phyloP scores from a whole-genome alignment of 768 basidiomycete species.

The Naganishia vishniacii region DNA sequence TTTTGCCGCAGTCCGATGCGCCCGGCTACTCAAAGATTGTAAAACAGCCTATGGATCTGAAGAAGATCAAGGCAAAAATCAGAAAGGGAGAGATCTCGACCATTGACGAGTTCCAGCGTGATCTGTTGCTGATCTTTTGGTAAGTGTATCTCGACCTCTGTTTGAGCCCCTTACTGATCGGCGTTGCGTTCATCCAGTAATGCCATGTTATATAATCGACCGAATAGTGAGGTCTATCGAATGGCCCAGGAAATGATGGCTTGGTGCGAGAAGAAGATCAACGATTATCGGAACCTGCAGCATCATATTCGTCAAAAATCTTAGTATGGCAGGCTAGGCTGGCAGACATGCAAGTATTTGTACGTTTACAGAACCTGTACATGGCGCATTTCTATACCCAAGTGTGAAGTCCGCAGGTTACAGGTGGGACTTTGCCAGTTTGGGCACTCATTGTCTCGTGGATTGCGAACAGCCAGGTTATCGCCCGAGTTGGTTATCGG shows the following conservation, averaged over 20 bases:
- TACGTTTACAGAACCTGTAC: no score
- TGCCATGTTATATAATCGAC: conserved; percentile 92
- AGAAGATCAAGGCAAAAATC: conserved; percentile 79
- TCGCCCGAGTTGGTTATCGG: no score
- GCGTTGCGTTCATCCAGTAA: conserved; percentile 51
- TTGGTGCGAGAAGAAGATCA: conserved; percentile 42
- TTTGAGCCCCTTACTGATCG: neutral
- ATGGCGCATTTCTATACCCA: no score
- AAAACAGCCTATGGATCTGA: conserved; percentile 90
- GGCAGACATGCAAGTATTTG: no score
- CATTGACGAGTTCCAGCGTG: conserved; percentile 81
- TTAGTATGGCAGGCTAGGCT: neutral
- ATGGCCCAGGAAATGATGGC: conserved; percentile 83
- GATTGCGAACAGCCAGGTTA: no score
- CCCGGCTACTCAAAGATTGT: conserved; percentile 88
- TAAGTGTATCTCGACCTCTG: conserved; percentile 25
- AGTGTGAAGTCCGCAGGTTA: no score
- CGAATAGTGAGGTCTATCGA: conserved; percentile 72
- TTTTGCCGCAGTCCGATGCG: conserved; percentile 58
- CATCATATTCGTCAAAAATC: conserved; percentile 29
- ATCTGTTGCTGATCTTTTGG: conserved; percentile 88
- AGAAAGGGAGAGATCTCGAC: conserved; percentile 75
- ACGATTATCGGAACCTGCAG: conserved; percentile 41
- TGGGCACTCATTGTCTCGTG: no score
- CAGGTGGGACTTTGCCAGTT: no score